Evolutionary conservation across 768 basidiomycete species (phyloP).

Genomic region (Tulasnella sp.): DNA sequence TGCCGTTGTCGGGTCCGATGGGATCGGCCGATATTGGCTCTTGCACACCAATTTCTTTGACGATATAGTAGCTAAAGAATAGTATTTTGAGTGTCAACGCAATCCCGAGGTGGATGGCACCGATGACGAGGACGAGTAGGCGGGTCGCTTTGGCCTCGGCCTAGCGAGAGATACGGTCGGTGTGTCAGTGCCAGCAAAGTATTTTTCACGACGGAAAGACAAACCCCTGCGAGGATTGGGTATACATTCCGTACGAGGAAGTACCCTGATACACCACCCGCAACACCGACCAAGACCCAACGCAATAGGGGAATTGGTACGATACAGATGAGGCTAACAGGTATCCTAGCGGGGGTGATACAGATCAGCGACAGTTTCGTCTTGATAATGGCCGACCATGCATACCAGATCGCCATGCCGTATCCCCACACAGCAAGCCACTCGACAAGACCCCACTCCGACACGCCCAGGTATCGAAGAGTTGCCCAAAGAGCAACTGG

Average conservation of each 20-base stretch:
- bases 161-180: slow-evolving; percentile 30
- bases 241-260: slow-evolving; percentile 80
- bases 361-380: slow-evolving; percentile 54
- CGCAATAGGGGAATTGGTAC: slow-evolving; percentile 72
- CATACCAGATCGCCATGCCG: slow-evolving; percentile 25
- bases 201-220: slow-evolving; percentile 25
- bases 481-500: slow-evolving; percentile 77
- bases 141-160: slow-evolving; percentile 80
- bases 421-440: slow-evolving; percentile 34
- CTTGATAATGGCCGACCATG: not conserved
- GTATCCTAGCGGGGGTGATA: slow-evolving; percentile 82
- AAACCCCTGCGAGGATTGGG: slow-evolving; percentile 72
- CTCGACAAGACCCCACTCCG: slow-evolving; percentile 82
- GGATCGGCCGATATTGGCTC: slow-evolving; percentile 3
- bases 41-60: slow-evolving; percentile 29
- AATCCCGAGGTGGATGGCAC: slow-evolving; percentile 59
- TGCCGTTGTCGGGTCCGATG: not conserved
- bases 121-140: slow-evolving; percentile 65
- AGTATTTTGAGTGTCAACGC: slow-evolving; percentile 77
- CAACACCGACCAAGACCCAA: slow-evolving; percentile 64
- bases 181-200: not conserved
- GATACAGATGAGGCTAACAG: slow-evolving; percentile 73
- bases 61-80: slow-evolving; percentile 51
- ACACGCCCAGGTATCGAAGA: slow-evolving; percentile 73
- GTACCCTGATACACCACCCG: slow-evolving; percentile 70